Percentiles rank a stretch among this genome's conserved stretches.
These are phyloP conservation scores for Fusarium oligoseptatum DNA, from an alignment of 2,329 filamentous ascomycete genomes.

Conservation along the genomic window DNA sequence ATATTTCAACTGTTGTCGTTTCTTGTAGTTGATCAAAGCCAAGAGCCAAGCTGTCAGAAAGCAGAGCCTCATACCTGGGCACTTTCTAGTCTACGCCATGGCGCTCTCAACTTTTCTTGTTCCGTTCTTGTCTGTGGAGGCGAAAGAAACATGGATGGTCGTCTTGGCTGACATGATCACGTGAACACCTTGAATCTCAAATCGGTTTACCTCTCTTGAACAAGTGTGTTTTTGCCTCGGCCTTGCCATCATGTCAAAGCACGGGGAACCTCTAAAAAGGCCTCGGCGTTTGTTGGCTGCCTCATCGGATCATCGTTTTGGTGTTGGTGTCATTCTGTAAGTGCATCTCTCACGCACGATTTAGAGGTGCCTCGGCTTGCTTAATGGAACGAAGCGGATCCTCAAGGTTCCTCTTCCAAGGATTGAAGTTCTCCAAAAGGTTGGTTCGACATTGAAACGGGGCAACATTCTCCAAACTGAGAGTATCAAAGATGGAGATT, in stretches of 20 bases:
- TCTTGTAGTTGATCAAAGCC: not conserved
- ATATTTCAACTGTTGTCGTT: not conserved
- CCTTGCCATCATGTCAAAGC: slow-evolving; percentile 3
- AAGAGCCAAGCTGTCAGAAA: slow-evolving; percentile 5
- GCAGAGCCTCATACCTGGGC: slow-evolving; percentile 38
- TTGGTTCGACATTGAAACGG: too few species aligned
- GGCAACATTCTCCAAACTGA: not conserved
- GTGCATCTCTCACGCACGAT: not conserved
- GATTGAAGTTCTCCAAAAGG: not conserved
- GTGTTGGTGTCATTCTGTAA: not conserved
- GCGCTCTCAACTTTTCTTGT: slow-evolving; percentile 1
- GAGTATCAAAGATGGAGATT: not conserved
- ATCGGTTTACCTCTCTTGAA: slow-evolving; percentile 24
- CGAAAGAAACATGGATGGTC: not conserved
- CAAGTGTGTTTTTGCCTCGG: not conserved
- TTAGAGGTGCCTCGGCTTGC: not conserved
- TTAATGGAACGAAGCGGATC: slow-evolving; percentile 7
- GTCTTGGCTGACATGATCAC: slow-evolving; percentile 4
- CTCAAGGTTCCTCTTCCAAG: not conserved
- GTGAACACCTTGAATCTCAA: not conserved
- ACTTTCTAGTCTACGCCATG: slow-evolving; percentile 6
- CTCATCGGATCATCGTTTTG: not conserved
- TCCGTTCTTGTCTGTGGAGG: slow-evolving; percentile 2
- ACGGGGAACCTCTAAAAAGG: not conserved
- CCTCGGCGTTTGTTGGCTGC: not conserved